These are phyloP conservation scores for Moesziomyces parantarcticus DNA, from an alignment of 1,284 basidiomycete genomes.

Conservation along the genomic window DNA sequence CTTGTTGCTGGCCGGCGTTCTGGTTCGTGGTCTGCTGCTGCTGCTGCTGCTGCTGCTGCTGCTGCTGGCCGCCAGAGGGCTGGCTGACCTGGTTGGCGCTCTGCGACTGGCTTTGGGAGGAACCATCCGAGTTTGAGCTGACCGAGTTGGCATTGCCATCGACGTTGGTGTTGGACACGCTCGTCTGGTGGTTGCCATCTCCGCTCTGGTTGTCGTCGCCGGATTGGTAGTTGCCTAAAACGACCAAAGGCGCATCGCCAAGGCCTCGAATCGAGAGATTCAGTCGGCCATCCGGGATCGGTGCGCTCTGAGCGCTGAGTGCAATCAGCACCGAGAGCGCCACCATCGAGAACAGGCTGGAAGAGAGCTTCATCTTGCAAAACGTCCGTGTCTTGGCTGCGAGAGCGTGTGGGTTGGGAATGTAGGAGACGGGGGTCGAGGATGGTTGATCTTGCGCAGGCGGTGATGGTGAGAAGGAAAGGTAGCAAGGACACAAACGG, in stretches of 20 bases:
- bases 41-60: conserved; percentile 16
- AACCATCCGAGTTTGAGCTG: conserved; percentile 24
- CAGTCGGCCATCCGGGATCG: conserved; percentile 1
- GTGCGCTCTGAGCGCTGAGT: conserved; percentile 7
- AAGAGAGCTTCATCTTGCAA: conserved; percentile 10
- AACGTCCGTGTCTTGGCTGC: not conserved
- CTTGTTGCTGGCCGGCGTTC: conserved; percentile 3
- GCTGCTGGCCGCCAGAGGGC: conserved; percentile 3
- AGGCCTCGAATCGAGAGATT: conserved; percentile 19
- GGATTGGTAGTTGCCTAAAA: conserved; percentile 28
- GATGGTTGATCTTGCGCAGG: conserved; percentile 1
- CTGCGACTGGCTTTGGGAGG: conserved; percentile 20
- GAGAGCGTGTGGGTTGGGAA: no score
- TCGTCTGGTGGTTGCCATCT: conserved; percentile 20
- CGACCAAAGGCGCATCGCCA: conserved; percentile 23
- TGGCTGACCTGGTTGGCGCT: conserved; percentile 8
- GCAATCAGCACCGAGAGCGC: conserved; percentile 13
- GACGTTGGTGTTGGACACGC: conserved; percentile 25
- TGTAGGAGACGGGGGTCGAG: not conserved
- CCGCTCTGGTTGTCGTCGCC: conserved; percentile 29
- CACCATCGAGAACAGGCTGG: conserved; percentile 6
- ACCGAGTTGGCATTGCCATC: conserved; percentile 28
- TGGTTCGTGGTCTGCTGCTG: conserved; percentile 6
- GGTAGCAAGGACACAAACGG: no score
- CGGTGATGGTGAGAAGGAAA: not conserved